phyloP scores from a whole-genome alignment of 2,329 filamentous ascomycete genomes.

The Macrophomina pseudophaseolina region DNA sequence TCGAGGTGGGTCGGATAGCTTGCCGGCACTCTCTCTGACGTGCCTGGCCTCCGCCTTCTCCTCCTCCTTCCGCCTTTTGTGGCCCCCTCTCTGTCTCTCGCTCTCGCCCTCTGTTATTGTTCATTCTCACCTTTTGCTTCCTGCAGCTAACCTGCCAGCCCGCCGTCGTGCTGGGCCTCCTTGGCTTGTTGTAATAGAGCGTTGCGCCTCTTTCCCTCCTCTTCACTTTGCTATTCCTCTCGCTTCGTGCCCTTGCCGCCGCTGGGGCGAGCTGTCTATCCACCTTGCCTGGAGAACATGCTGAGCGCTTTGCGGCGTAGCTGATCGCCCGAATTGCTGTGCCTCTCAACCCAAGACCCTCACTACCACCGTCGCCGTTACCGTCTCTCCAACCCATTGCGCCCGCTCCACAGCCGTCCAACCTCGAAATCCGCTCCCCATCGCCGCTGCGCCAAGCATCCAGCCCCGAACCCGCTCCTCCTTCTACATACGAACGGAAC shows the following conservation, averaged over 20 bases:
- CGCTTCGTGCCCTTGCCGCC: not conserved
- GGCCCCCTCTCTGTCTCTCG: not conserved
- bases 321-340: not conserved
- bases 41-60: not conserved
- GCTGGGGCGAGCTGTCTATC: not conserved
- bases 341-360: not conserved
- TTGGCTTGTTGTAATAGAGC: too few species aligned
- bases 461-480: not conserved
- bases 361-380: not conserved
- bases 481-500: not conserved
- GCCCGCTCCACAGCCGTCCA: not conserved
- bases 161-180: too few species aligned
- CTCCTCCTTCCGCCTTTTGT: not conserved
- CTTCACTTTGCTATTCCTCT: not conserved
- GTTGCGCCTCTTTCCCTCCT: too few species aligned
- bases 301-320: slow-evolving; percentile 10
- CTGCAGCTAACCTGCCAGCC: not conserved
- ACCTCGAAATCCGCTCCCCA: not conserved
- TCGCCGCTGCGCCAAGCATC: not conserved
- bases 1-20: slow-evolving; percentile 1
- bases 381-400: not conserved
- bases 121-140: not conserved
- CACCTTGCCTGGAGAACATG: not conserved
- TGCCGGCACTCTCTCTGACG: slow-evolving; percentile 2
- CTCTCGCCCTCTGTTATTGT: not conserved